Conservation (phyloP, 208 protist genomes). For the Wallacemonas sp. region DNA sequence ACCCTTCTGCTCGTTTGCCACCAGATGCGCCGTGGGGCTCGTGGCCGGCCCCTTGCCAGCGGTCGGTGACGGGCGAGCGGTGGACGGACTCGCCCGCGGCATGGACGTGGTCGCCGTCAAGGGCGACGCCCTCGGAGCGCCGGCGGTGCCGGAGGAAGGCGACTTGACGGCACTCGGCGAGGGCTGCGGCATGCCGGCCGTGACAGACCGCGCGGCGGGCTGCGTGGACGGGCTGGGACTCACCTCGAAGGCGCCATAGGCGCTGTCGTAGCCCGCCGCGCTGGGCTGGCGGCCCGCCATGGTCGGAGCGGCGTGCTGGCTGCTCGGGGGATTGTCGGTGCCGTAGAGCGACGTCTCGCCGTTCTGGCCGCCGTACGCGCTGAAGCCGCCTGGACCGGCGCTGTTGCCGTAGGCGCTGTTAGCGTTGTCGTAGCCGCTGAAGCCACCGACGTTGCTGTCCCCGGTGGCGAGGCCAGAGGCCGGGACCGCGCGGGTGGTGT, state of each 20-base stretch:
- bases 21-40: neutral
- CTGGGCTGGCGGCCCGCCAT: neutral
- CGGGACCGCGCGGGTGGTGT: neutral
- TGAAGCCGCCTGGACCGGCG: constrained; percentile 11
- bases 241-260: neutral
- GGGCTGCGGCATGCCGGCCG: neutral
- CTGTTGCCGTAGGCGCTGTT: constrained; percentile 17
- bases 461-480: constrained; percentile 1
- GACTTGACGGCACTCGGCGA: no score
- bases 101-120: no score
- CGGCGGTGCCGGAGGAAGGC: no score
- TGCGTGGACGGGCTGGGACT: constrained; percentile 3
- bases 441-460: constrained; percentile 22
- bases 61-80: no score
- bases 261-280: neutral
- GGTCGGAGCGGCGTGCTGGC: neutral
- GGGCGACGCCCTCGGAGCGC: no score
- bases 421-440: constrained; percentile 15
- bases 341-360: neutral
- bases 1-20: neutral
- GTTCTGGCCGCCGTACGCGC: constrained; percentile 15
- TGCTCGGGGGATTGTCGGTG: neutral
- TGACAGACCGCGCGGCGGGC: neutral
- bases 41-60: neutral
- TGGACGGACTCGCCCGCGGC: no score